Evolutionary conservation across 192 early-diverging fungal genomes (phyloP).

Genomic region (Coemansia umbellata): DNA sequence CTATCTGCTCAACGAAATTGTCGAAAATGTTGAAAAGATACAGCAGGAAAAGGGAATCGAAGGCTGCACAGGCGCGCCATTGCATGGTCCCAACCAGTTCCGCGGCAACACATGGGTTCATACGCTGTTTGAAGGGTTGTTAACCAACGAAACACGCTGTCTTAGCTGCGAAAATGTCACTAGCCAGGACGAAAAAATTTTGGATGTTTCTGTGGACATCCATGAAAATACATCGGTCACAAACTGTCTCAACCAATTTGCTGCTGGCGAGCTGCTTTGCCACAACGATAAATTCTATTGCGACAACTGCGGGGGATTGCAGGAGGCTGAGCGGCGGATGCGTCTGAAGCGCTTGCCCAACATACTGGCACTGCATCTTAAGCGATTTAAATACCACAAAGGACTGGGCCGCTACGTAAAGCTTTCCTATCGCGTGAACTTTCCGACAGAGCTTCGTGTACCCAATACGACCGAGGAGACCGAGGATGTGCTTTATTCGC

Average conservation of each 20-base stretch:
- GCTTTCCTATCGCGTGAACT: slow-evolving; percentile 90
- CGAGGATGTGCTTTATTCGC: slow-evolving; percentile 80
- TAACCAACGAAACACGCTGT: slow-evolving; percentile 97
- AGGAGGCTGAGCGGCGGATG: slow-evolving; percentile 98
- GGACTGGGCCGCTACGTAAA: slow-evolving; percentile 87
- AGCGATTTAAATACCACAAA: slow-evolving; percentile 98
- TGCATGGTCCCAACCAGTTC: slow-evolving; percentile 19
- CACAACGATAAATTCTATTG: slow-evolving; percentile 99
- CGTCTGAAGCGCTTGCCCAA: slow-evolving; percentile 92
- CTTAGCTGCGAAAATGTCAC: slow-evolving; percentile 95
- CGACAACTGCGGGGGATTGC: slow-evolving; percentile 87
- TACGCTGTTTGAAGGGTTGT: slow-evolving; percentile 87
- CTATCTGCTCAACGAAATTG: slow-evolving; percentile 87
- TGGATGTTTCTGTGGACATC: slow-evolving; percentile 95
- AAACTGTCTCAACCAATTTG: slow-evolving; percentile 92
- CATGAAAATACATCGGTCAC: slow-evolving; percentile 94
- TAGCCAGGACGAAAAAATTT: slow-evolving; percentile 87
- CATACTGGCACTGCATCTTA: slow-evolving; percentile 91
- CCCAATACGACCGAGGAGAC: slow-evolving; percentile 93
- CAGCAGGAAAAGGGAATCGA: slow-evolving; percentile 48
- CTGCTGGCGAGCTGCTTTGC: slow-evolving; percentile 90
- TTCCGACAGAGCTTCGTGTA: slow-evolving; percentile 88
- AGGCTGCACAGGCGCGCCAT: slow-evolving; percentile 15
- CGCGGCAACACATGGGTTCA: slow-evolving; percentile 81
- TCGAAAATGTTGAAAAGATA: slow-evolving; percentile 75